These are phyloP conservation scores for Gossypium schwendimanii DNA, from an alignment of 441 rosid species.

Conservation along the genomic window DNA sequence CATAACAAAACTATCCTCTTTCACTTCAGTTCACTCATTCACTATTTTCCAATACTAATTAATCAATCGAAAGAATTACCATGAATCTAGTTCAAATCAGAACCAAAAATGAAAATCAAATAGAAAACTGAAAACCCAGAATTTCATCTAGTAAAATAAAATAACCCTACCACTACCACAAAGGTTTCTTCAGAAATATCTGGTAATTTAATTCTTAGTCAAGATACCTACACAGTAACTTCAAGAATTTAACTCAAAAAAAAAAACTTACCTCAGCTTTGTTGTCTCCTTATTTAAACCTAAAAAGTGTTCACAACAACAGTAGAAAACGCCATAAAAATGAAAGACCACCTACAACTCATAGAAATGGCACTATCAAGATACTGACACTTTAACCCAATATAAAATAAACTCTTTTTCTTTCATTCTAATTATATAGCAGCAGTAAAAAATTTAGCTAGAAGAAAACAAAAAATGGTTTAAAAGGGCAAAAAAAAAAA, in stretches of 20 bases:
- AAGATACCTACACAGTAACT: neutral
- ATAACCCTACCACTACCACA: neutral
- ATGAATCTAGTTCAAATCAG: slow-evolving; percentile 8
- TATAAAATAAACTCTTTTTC: neutral
- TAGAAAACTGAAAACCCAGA: neutral
- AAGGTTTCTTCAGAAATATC: slow-evolving; percentile 1
- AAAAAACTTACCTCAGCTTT: neutral
- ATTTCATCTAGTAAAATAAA: neutral
- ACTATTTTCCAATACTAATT: slow-evolving; percentile 13
- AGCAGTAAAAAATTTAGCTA: too few relatives aligned
- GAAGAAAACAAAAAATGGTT: slow-evolving; percentile 14
- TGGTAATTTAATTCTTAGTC: neutral
- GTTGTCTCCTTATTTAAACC: slow-evolving; percentile 14
- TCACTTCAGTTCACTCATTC: neutral
- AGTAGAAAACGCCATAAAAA: slow-evolving; percentile 19
- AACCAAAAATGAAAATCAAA: neutral
- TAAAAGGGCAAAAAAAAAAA: neutral
- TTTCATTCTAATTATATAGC: too few relatives aligned
- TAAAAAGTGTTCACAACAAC: slow-evolving; percentile 9
- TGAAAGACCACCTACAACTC: slow-evolving; percentile 29
- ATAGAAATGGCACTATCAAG: slow-evolving; percentile 17
- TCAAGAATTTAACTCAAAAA: neutral
- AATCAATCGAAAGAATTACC: slow-evolving; percentile 6
- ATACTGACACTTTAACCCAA: slow-evolving; percentile 36
- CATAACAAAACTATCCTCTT: slow-evolving; percentile 20